Percentiles rank a stretch among this genome's conserved stretches.
phyloP scores from a whole-genome alignment of 345 rosid species.

The Raphanus sativus region DNA sequence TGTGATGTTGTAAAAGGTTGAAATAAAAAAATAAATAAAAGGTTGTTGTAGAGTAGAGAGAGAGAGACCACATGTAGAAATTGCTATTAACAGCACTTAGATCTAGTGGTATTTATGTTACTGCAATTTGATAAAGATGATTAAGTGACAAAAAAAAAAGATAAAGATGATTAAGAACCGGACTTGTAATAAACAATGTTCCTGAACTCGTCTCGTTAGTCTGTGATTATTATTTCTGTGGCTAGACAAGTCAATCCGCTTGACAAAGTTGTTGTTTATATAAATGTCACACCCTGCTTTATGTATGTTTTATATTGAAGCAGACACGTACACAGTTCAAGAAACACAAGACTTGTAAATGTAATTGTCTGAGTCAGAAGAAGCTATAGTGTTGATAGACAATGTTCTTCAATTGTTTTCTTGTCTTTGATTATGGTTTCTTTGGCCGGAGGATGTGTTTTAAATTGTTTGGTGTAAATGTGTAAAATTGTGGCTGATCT shows the following conservation, averaged over 20 bases:
- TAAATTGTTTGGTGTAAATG: no score
- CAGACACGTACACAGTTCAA: neutral
- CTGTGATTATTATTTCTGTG: neutral
- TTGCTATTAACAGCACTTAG: neutral
- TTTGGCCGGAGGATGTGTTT: neutral
- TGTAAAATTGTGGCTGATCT: neutral
- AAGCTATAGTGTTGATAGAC: neutral
- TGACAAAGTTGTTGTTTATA: neutral
- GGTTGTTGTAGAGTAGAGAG: no score
- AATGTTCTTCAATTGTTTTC: slow-evolving; percentile 4
- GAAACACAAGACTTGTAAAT: neutral
- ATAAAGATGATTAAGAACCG: no score
- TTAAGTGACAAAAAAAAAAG: no score
- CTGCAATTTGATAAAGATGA: no score
- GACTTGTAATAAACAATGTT: neutral
- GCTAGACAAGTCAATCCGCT: neutral
- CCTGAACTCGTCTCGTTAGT: neutral
- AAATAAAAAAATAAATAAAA: no score
- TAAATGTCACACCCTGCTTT: neutral
- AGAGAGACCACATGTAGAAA: neutral
- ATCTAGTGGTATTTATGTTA: no score
- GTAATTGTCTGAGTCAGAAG: neutral
- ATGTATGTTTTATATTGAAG: neutral
- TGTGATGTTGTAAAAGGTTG: no score
- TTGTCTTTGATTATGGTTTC: neutral